Conservation (phyloP, 495 filamentous ascomycete species). For the Oidiodendron maius region DNA sequence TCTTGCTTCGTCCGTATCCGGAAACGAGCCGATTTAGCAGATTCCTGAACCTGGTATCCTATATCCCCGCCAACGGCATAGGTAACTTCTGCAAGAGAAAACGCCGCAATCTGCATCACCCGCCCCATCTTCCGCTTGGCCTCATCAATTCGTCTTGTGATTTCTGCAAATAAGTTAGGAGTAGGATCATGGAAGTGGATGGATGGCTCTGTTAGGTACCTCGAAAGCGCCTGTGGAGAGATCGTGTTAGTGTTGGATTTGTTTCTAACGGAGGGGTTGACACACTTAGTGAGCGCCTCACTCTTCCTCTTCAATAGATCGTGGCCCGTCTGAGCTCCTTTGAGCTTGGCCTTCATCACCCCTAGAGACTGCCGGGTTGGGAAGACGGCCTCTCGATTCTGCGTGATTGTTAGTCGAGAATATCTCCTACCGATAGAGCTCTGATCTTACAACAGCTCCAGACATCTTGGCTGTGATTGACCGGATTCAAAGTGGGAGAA, state of each 20-base stretch:
- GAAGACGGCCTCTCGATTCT: constrained; percentile 94
- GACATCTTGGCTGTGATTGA: constrained; percentile 41
- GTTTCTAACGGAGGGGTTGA: too few relatives aligned
- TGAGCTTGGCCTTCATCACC: constrained; percentile 97
- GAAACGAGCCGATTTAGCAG: constrained; percentile 86
- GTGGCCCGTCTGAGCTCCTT: constrained; percentile 89
- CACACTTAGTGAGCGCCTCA: constrained; percentile 84
- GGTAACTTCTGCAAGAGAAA: constrained; percentile 95
- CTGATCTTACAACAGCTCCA: constrained; percentile 48
- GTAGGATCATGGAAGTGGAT: constrained; percentile 48
- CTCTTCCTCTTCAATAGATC: constrained; percentile 86
- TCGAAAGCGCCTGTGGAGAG: neutral
- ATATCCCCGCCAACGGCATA: constrained; percentile 97
- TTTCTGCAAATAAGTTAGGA: constrained; percentile 53
- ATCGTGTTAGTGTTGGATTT: too few relatives aligned
- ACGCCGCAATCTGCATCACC: constrained; percentile 98
- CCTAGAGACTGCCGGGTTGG: constrained; percentile 94
- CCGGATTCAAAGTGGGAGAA: neutral
- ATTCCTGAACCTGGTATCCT: constrained; percentile 94
- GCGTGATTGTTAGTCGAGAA: constrained; percentile 7
- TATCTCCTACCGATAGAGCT: constrained; percentile 18
- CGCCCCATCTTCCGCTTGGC: constrained; percentile 99
- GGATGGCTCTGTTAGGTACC: constrained; percentile 55
- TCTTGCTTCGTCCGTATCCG: constrained; percentile 90
- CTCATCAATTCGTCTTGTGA: constrained; percentile 94